phyloP scores from a whole-genome alignment of 1,139 yeast genomes.

The Blastobotrys proliferans region DNA sequence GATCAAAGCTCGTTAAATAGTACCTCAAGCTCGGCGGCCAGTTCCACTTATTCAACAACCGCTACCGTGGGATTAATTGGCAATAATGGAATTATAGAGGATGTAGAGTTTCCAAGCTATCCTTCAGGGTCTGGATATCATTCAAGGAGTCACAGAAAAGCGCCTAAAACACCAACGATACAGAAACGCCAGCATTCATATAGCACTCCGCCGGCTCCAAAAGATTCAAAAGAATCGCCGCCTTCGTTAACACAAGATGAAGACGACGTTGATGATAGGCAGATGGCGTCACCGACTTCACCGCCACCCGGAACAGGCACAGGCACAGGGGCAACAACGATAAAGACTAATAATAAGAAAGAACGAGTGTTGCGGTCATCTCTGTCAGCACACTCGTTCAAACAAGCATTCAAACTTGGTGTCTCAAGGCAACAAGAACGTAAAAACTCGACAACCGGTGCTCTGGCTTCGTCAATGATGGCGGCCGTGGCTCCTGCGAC shows the following conservation, averaged over 20 bases:
- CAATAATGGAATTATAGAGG: constrained; percentile 11
- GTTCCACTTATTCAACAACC: constrained; percentile 3
- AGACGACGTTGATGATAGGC: too few species aligned
- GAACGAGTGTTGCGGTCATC: constrained; percentile 14
- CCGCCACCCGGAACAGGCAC: not conserved
- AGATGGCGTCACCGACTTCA: not conserved
- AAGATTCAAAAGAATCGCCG: too few species aligned
- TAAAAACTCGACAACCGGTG: not conserved
- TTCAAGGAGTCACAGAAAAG: not conserved
- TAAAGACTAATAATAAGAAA: not conserved
- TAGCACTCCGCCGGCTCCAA: not conserved
- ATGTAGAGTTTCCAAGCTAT: constrained; percentile 5
- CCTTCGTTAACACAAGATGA: too few species aligned
- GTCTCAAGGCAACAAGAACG: constrained; percentile 1
- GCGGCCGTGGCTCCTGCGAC: not conserved
- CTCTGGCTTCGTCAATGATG: not conserved
- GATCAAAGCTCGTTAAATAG: constrained; percentile 7
- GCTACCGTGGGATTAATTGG: constrained; percentile 11
- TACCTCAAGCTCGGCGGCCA: not conserved
- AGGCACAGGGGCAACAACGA: not conserved
- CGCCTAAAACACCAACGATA: not conserved
- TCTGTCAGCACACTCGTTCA: constrained; percentile 15
- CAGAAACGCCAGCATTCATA: not conserved
- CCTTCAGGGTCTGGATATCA: too few species aligned
- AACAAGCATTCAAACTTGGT: constrained; percentile 15